Percentiles rank a stretch among this genome's conserved stretches.
Conservation (phyloP, 2,329 filamentous ascomycete genomes). For the Metarhizium album region DNA sequence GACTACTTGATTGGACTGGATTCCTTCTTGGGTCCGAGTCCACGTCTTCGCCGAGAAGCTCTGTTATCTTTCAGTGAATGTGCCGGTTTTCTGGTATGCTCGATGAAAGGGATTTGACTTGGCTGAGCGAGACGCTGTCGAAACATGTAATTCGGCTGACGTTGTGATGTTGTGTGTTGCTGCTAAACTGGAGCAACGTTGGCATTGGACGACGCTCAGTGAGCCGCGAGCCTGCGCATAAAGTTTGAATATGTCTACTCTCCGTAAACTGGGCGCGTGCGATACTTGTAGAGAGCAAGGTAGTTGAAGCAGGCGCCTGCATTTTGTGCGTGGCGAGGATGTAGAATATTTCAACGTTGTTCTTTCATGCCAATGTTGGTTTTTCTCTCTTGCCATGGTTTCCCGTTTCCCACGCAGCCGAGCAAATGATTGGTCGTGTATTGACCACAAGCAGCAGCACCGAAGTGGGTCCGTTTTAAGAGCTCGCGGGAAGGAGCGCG, state of each 20-base stretch:
- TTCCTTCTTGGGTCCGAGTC: conserved; percentile 23
- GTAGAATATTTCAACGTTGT: no score
- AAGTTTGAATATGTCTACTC: no score
- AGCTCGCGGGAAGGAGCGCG: conserved; percentile 3
- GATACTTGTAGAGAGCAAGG: no score
- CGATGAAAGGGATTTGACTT: conserved; percentile 18
- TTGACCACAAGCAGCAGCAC: not conserved
- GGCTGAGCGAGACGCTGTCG: conserved; percentile 28
- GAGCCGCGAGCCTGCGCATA: not conserved
- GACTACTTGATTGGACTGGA: conserved; percentile 30
- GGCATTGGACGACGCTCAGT: not conserved
- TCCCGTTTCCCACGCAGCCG: not conserved
- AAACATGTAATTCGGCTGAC: conserved; percentile 24
- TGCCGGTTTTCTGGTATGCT: not conserved
- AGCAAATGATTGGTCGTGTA: not conserved
- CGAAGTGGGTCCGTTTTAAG: conserved; percentile 11
- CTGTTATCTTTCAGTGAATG: conserved; percentile 2
- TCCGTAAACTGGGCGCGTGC: no score
- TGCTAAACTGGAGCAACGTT: not conserved
- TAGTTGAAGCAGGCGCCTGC: no score
- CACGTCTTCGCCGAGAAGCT: conserved; percentile 3
- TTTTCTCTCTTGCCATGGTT: not conserved
- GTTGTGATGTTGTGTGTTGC: conserved; percentile 4
- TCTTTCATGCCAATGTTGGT: not conserved
- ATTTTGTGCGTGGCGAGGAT: no score